These are phyloP conservation scores for Phytophthora macrochlamydospora DNA, from an alignment of 352 stramenopile species.

Conservation along the genomic window DNA sequence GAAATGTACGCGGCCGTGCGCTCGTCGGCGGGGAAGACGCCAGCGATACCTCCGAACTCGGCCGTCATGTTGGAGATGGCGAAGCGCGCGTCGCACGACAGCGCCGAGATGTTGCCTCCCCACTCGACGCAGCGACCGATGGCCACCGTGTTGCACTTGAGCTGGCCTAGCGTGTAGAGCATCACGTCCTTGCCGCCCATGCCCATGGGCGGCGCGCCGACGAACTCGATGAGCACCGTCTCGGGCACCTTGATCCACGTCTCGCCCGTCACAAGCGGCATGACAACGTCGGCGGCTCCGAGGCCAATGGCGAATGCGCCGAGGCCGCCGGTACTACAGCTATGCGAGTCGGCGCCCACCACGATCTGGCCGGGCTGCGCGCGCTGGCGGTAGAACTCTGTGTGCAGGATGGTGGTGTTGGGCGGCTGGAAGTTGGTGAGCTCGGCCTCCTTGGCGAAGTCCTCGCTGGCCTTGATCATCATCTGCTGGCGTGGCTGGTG, in stretches of 20 bases:
- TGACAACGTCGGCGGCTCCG: slow-evolving; percentile 80
- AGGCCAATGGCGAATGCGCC: slow-evolving; percentile 82
- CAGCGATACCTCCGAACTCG: slow-evolving; percentile 86
- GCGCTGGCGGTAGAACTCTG: slow-evolving; percentile 87
- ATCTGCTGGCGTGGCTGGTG: slow-evolving; percentile 82
- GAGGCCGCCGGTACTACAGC: slow-evolving; percentile 75
- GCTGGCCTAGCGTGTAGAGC: slow-evolving; percentile 81
- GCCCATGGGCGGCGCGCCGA: slow-evolving; percentile 63
- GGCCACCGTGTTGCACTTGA: slow-evolving; percentile 89
- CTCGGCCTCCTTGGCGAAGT: slow-evolving; percentile 81
- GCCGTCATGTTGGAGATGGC: slow-evolving; percentile 88
- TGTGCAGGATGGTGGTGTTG: slow-evolving; percentile 89
- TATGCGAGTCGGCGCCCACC: slow-evolving; percentile 82
- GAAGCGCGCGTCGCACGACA: slow-evolving; percentile 85
- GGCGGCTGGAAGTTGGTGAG: slow-evolving; percentile 86
- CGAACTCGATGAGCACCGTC: slow-evolving; percentile 87
- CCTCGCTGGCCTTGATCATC: slow-evolving; percentile 86
- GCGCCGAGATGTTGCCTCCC: slow-evolving; percentile 75
- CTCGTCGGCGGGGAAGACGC: slow-evolving; percentile 81
- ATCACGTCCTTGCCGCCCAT: slow-evolving; percentile 90
- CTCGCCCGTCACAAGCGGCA: slow-evolving; percentile 85
- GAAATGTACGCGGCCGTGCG: slow-evolving; percentile 82
- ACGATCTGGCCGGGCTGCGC: slow-evolving; percentile 86
- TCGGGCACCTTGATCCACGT: slow-evolving; percentile 90
- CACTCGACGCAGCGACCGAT: slow-evolving; percentile 82